Conservation (phyloP, 208 protist species). For the Leishmania gerbilli region DNA sequence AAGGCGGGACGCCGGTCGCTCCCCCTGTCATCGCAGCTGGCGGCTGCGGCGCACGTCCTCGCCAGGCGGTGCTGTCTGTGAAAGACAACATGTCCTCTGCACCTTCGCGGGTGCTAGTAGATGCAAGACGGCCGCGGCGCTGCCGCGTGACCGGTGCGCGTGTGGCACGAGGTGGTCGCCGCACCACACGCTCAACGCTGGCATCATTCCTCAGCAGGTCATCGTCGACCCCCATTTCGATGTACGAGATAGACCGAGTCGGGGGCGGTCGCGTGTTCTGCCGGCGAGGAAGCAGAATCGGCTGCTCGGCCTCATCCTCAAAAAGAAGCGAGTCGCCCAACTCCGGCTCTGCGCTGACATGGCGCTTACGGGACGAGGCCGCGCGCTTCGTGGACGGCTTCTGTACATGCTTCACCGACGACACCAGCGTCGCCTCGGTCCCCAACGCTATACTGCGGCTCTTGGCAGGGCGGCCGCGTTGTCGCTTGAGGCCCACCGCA, state of each 20-base stretch:
- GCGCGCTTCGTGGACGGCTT: conserved; percentile 23
- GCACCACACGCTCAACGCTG: conserved; percentile 38
- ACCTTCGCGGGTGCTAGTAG: neutral
- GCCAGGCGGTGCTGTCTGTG: neutral
- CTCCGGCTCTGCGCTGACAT: conserved; percentile 43
- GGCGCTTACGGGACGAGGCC: conserved; percentile 28
- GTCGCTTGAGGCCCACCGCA: conserved; percentile 16
- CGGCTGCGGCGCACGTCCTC: conserved; percentile 1
- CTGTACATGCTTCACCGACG: neutral
- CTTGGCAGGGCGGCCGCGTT: conserved; percentile 26
- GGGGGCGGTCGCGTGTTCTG: conserved; percentile 31
- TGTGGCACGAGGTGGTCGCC: conserved; percentile 37
- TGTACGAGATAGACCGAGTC: conserved; percentile 65
- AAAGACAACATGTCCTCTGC: neutral
- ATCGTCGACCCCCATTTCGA: conserved; percentile 41
- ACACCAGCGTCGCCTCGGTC: conserved; percentile 16
- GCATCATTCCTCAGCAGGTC: conserved; percentile 29
- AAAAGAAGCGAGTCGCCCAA: conserved; percentile 61
- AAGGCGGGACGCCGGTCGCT: neutral
- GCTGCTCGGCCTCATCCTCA: conserved; percentile 67
- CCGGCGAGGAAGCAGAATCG: conserved; percentile 69
- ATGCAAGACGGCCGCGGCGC: conserved; percentile 1
- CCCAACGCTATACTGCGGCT: conserved; percentile 17
- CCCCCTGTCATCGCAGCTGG: neutral
- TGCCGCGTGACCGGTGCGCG: conserved; percentile 24